Base-by-base conservation (phyloP, 2,329 filamentous ascomycete species). In the Elsinoe necatrix region DNA sequence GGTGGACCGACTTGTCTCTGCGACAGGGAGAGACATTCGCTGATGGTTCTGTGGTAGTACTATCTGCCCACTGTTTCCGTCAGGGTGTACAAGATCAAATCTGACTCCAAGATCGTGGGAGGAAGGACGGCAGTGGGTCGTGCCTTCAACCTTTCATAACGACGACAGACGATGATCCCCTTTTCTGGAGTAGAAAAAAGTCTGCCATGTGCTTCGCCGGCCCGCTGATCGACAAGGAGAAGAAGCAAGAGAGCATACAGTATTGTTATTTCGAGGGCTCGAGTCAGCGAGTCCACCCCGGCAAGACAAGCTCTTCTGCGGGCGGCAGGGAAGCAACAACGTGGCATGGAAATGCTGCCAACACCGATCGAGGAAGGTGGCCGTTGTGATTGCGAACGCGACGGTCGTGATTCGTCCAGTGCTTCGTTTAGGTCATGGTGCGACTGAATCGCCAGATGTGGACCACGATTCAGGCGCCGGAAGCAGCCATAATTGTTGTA, bases 311-410 rank as follows among this genome's bases (percentile, higher is more conserved):
- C 48, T 21, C 25, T 16, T n/a, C 20, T 18, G 45, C 27, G 45
- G 25, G 48, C 31, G 16, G 48, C 48, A 52, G 29, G 29, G 48
- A n/a, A 52, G 48, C 48, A 52, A 52, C 48, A 52, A 52, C 48
- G 48, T 52, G 48, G 48, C 48, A 52, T 52, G 16, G 48, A 23
- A 29, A 18, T 16, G 14, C 29, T 37, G 20, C 48, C 48, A 52
- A 25, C 34, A 52, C 48, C 48, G 34, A 52, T 52, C 48, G 31
- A 52, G 48, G 16, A 52, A 52, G 48, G 48, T 39, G 29, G 29
- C 48, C 48, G 48, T 52, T 52, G 31, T 6, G 27, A 50, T 25
- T 25, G 21, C 45, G 23, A 27, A 18, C 29, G 11, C 8, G 45
- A 18, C 20, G 34, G 14, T 31, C 7, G 27, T 50, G 48, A 52